Conservation (phyloP, 371 early-diverging fungal species). For the Mortierella sp. region DNA sequence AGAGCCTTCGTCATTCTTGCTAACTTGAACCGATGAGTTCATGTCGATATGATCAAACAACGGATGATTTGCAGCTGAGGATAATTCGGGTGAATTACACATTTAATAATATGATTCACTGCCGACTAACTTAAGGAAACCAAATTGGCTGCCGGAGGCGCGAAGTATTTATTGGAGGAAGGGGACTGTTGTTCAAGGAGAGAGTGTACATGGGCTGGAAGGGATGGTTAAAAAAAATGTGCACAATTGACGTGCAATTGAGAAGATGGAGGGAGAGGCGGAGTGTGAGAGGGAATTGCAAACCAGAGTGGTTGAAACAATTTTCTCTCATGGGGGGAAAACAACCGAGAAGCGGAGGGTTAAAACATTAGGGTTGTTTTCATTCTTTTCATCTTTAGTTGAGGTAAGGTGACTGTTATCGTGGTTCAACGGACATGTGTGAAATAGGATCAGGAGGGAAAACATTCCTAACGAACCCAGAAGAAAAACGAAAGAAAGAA, state of each 20-base stretch:
- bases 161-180: neutral
- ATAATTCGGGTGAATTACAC: constrained; percentile 56
- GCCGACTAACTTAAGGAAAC: constrained; percentile 58
- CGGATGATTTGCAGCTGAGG: constrained; percentile 60
- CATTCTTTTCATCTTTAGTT: too few relatives aligned
- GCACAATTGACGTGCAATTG: neutral
- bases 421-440: too few relatives aligned
- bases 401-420: too few relatives aligned
- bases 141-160: constrained; percentile 17
- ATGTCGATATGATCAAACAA: constrained; percentile 28
- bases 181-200: neutral
- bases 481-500: too few relatives aligned
- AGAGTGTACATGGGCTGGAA: too few relatives aligned
- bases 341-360: too few relatives aligned
- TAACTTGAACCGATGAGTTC: constrained; percentile 54
- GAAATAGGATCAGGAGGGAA: too few relatives aligned
- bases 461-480: too few relatives aligned
- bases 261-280: neutral
- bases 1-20: constrained; percentile 59
- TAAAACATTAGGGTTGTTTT: too few relatives aligned
- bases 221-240: too few relatives aligned
- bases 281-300: neutral
- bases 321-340: neutral
- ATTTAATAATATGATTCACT: constrained; percentile 59
- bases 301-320: neutral